Evolutionary conservation across 768 basidiomycete species (phyloP), one percentile per base, ranked within the genome.

Genomic region (Cystofilobasidium bisporidii): DNA sequence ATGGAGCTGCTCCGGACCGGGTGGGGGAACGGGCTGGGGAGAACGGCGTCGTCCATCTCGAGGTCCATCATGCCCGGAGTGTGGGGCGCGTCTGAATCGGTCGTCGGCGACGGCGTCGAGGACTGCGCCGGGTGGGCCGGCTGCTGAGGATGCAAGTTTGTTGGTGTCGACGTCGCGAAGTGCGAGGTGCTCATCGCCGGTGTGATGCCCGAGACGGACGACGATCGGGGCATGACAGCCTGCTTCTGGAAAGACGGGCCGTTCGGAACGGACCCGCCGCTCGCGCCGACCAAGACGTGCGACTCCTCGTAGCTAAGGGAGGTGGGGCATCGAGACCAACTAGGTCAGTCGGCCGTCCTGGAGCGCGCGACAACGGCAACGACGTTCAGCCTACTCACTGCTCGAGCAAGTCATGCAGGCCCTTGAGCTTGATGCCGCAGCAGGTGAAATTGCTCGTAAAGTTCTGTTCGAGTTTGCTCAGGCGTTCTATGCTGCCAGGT

Each of bases 391-490:
- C 24, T 11, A 62, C 68, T 36, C 59, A 69, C 68, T 94, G 91
- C 77, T 93, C 89, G 3, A 94, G 82, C 15, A 94, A 85, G 3
- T 89, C 87, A 69, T 89, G 87, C 0, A 89, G 81, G 72, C 89
- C 87, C 38, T 82, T 81, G 22, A 90, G 82, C 71, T 86, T 82
- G 61, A 87, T 79, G 14, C 90, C 91, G 74, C 91, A 96, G 78
- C 92, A 96, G 1, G 85, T 85, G 79, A 91, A 96, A 76, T 94
- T 86, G 71, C 87, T 61, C 20, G 68, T 69, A 40, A 69, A 69
- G 56, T 69, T 69, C 57, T 69, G 68, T 33, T 69, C 68, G 10
- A 69, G 47, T 48, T 65, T 33, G 63, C 63, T 69, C 63, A 60
- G 48, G 6, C 63, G 55, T 43, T 69, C 68, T 18, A 69, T 55